Evolutionary conservation across 805 yeast species (phyloP).

Genomic region (Pichia pseudocactophila): DNA sequence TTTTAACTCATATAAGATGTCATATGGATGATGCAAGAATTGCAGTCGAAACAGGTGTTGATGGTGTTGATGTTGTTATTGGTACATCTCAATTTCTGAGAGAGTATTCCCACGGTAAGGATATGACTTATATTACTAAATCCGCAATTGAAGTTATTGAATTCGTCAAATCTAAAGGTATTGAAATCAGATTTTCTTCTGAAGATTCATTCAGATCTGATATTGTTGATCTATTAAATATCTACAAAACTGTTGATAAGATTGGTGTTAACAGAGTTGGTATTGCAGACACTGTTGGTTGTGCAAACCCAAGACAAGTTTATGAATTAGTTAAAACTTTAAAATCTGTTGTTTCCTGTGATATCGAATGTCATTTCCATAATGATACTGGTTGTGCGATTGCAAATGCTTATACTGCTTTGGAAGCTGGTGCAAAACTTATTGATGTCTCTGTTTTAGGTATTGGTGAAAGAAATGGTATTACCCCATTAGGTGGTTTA

Average conservation of each 20-base stretch:
- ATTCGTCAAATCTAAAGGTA: slow-evolving; percentile 92
- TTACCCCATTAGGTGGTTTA: slow-evolving; percentile 93
- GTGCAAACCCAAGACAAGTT: slow-evolving; percentile 98
- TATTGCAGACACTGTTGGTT: slow-evolving; percentile 98
- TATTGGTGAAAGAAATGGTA: slow-evolving; percentile 98
- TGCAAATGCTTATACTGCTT: slow-evolving; percentile 96
- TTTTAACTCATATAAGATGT: slow-evolving; percentile 93
- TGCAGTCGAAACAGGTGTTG: slow-evolving; percentile 97
- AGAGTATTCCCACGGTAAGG: slow-evolving; percentile 95
- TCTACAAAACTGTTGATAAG: slow-evolving; percentile 92
- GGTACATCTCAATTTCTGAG: slow-evolving; percentile 95
- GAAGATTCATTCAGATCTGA: slow-evolving; percentile 98
- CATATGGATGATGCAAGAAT: slow-evolving; percentile 98
- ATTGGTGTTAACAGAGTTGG: slow-evolving; percentile 98
- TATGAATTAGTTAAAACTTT: slow-evolving; percentile 92
- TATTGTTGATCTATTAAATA: slow-evolving; percentile 88
- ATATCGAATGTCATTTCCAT: slow-evolving; percentile 97
- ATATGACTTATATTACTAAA: slow-evolving; percentile 95
- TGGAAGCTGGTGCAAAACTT: slow-evolving; percentile 94
- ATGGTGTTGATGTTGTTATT: slow-evolving; percentile 97
- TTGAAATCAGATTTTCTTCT: slow-evolving; percentile 92
- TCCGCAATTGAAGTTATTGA: slow-evolving; percentile 95
- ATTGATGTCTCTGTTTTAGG: slow-evolving; percentile 95
- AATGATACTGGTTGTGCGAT: slow-evolving; percentile 99
- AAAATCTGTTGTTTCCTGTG: slow-evolving; percentile 89